Conservation (phyloP, 2,329 filamentous ascomycete species). For the Aspergillus piperis region DNA sequence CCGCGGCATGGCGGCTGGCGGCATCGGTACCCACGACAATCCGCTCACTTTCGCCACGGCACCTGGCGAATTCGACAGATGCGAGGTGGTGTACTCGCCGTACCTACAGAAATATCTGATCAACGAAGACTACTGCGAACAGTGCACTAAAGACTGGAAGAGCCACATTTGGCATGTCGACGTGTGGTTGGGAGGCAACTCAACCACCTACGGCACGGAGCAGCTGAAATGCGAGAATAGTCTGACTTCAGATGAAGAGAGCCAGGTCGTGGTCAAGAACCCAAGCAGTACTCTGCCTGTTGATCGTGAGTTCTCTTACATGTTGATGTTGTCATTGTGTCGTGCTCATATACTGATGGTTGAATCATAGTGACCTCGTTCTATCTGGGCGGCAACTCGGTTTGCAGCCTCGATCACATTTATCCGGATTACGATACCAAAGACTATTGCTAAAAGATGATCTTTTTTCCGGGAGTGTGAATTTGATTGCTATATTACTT, state of each 20-base stretch:
- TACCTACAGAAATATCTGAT: constrained; percentile 49
- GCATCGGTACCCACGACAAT: constrained; percentile 46
- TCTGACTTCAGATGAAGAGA: constrained; percentile 32
- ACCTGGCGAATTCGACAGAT: constrained; percentile 42
- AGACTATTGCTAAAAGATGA: constrained; percentile 6
- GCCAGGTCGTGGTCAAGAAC: constrained; percentile 32
- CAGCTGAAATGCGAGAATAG: constrained; percentile 41
- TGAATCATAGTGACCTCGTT: constrained; percentile 9
- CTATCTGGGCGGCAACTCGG: constrained; percentile 4
- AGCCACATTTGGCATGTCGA: constrained; percentile 35
- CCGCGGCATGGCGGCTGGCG: constrained; percentile 41
- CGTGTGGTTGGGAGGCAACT: constrained; percentile 42
- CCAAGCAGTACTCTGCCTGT: constrained; percentile 34
- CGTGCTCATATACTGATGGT: neutral
- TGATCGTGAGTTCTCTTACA: constrained; percentile 31
- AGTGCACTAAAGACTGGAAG: constrained; percentile 34
- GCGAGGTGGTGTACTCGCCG: constrained; percentile 50
- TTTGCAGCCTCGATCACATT: constrained; percentile 13
- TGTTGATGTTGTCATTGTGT: neutral
- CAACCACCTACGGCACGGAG: constrained; percentile 30
- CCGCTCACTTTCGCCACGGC: constrained; percentile 49
- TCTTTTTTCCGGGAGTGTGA: neutral
- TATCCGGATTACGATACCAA: constrained; percentile 2
- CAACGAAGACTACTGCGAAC: constrained; percentile 38
- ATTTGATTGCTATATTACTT: neutral